These are phyloP conservation scores for Trichophyton benhamiae DNA, from an alignment of 2,329 filamentous ascomycete species.

Conservation along the genomic window DNA sequence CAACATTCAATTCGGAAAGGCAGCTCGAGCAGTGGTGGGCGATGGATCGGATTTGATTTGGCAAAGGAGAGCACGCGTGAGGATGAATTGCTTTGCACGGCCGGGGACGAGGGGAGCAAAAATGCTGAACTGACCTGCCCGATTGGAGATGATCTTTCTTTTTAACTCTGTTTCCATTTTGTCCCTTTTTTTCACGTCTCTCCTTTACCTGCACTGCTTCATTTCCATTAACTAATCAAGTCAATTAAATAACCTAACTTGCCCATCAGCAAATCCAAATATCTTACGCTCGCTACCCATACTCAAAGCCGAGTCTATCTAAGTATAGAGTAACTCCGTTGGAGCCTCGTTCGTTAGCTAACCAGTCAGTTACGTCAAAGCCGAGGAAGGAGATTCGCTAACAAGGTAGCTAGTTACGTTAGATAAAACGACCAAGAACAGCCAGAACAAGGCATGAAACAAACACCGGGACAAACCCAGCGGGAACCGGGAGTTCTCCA, in stretches of 20 bases:
- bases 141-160: background rate
- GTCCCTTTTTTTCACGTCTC: background rate
- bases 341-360: background rate
- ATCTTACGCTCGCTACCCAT: no score
- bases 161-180: background rate
- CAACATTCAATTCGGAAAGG: constrained; percentile 1
- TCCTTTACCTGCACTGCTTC: background rate
- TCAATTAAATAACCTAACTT: background rate
- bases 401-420: no score
- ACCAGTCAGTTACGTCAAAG: no score
- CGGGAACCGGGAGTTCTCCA: no score
- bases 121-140: background rate
- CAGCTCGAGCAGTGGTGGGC: constrained; percentile 2
- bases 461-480: no score
- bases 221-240: background rate
- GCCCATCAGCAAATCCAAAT: background rate
- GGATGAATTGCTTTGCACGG: constrained; percentile 7
- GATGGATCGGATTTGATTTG: constrained; percentile 2
- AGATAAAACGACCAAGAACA: no score
- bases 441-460: no score
- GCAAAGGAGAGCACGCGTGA: constrained; percentile 12
- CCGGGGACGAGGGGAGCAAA: constrained; percentile 9
- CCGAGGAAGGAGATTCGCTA: no score
- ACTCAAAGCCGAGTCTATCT: no score
- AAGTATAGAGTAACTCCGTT: no score